phyloP scores from a whole-genome alignment of 2,329 filamentous ascomycete genomes.

The Diplocarpon mali region DNA sequence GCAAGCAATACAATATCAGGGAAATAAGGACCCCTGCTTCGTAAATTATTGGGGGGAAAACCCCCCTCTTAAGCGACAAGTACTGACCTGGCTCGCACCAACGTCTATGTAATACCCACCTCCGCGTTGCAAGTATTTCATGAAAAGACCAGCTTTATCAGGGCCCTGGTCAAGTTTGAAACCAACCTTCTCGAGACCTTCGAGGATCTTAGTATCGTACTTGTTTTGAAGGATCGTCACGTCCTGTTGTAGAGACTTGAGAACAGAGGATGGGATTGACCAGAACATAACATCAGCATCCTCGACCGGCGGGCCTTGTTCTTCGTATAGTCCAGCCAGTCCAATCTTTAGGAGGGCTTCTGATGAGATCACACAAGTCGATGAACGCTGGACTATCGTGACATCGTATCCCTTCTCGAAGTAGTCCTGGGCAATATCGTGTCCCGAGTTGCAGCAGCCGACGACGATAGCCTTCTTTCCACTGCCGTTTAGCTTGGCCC shows the following conservation, averaged over 20 bases:
- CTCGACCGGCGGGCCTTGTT: conserved; percentile 39
- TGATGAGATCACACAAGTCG: conserved; percentile 52
- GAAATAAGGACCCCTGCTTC: no score
- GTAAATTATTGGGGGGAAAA: no score
- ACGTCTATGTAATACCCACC: conserved; percentile 50
- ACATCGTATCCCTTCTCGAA: conserved; percentile 55
- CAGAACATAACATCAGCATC: conserved; percentile 54
- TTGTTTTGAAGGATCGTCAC: conserved; percentile 30
- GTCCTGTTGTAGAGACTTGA: conserved; percentile 47
- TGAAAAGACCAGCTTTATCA: conserved; percentile 40
- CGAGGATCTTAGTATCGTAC: conserved; percentile 31
- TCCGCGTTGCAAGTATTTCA: conserved; percentile 50
- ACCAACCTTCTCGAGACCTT: conserved; percentile 41
- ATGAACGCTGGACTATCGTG: conserved; percentile 59
- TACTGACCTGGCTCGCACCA: conserved; percentile 32
- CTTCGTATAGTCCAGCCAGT: conserved; percentile 32
- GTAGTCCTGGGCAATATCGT: conserved; percentile 60
- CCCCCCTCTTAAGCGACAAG: no score
- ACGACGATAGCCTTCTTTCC: conserved; percentile 53
- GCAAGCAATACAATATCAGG: no score
- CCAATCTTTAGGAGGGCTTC: conserved; percentile 33
- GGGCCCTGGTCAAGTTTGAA: conserved; percentile 49
- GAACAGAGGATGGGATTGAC: conserved; percentile 44
- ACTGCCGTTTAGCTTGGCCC: conserved; percentile 35
- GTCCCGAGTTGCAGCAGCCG: conserved; percentile 56